Evolutionary conservation across 306 rosid species (phyloP).

Genomic region (Lathyrus aphaca): DNA sequence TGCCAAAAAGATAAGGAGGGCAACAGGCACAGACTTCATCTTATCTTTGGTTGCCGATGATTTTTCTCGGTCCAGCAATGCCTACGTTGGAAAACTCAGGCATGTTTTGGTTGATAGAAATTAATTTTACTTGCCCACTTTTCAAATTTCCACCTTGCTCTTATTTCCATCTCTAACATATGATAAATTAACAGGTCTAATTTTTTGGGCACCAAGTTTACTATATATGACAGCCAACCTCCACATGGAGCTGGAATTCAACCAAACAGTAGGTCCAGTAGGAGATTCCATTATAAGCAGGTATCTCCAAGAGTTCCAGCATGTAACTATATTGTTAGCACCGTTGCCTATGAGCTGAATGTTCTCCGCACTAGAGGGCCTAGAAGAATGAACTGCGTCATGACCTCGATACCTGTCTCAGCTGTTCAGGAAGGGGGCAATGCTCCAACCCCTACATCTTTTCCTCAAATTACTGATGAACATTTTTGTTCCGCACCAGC

Average conservation of each 20-base stretch:
- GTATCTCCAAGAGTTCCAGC: conserved; percentile 79
- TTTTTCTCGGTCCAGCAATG: conserved; percentile 68
- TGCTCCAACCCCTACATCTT: conserved; percentile 68
- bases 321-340: conserved; percentile 59
- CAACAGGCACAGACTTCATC: conserved; percentile 69
- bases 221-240: conserved; percentile 64
- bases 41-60: conserved; percentile 71
- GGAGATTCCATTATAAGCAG: conserved; percentile 67
- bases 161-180: conserved; percentile 29
- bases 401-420: conserved; percentile 68
- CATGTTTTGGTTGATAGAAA: conserved; percentile 40
- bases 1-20: conserved; percentile 80
- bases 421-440: conserved; percentile 78
- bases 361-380: conserved; percentile 76
- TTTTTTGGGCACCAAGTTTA: conserved; percentile 79
- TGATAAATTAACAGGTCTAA: conserved; percentile 67
- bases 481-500: conserved; percentile 46
- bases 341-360: conserved; percentile 66
- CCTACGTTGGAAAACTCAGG: conserved; percentile 81
- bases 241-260: conserved; percentile 46
- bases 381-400: conserved; percentile 73
- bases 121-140: conserved; percentile 7
- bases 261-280: conserved; percentile 47
- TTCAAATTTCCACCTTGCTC: background rate
- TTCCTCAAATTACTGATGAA: conserved; percentile 45